phyloP scores from a whole-genome alignment of 2,329 filamentous ascomycete genomes.

The Keithomyces neogunnii region DNA sequence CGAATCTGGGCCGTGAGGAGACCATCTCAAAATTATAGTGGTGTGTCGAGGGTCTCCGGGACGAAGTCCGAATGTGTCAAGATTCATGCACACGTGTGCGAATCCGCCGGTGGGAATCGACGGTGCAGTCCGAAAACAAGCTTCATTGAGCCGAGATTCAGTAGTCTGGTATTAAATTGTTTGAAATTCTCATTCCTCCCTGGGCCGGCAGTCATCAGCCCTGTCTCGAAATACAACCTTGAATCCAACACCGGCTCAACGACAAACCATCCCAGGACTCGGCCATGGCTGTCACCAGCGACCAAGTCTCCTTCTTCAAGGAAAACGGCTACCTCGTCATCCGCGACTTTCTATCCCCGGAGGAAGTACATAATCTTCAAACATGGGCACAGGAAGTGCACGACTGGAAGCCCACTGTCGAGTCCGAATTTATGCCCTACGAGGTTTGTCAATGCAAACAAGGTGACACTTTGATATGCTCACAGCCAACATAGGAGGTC shows the following conservation, averaged over 20 bases:
- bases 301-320: constrained; percentile 8
- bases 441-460: constrained; percentile 1
- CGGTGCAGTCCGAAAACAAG: background rate
- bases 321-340: constrained; percentile 11
- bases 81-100: background rate
- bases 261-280: background rate
- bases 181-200: background rate
- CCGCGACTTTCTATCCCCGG: constrained; percentile 8
- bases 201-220: too few species aligned
- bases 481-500: constrained; percentile 2
- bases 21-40: too few species aligned
- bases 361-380: constrained; percentile 7
- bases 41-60: background rate
- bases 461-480: background rate
- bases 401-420: constrained; percentile 9
- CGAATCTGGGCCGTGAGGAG: too few species aligned
- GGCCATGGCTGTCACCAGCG: constrained; percentile 6
- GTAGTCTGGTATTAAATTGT: background rate
- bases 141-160: background rate
- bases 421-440: constrained; percentile 10
- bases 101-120: background rate
- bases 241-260: background rate
- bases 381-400: constrained; percentile 12
- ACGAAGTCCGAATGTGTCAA: background rate
- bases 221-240: background rate